Conservation (phyloP, 2,329 filamentous ascomycete species). For the Aspergillus neoniger region DNA sequence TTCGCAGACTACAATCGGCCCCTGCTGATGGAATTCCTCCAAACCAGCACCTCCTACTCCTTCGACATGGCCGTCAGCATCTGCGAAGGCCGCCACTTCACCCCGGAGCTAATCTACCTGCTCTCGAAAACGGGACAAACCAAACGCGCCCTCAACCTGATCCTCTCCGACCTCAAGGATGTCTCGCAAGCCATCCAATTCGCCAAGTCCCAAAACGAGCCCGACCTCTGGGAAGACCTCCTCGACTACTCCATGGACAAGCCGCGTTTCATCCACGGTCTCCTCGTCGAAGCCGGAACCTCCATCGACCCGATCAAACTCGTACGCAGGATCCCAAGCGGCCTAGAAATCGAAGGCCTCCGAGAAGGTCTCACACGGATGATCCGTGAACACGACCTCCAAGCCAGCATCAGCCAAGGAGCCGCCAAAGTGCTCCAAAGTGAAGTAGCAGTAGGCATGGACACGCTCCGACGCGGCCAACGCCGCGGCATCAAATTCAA, state of each 20-base stretch:
- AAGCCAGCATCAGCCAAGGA: constrained; percentile 86
- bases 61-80: constrained; percentile 72
- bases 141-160: constrained; percentile 85
- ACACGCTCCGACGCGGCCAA: constrained; percentile 74
- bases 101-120: constrained; percentile 91
- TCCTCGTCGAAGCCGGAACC: constrained; percentile 92
- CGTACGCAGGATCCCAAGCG: constrained; percentile 86
- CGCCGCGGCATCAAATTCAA: constrained; percentile 88
- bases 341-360: constrained; percentile 87
- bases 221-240: constrained; percentile 91
- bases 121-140: constrained; percentile 94
- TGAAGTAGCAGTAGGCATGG: constrained; percentile 84
- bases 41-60: constrained; percentile 81
- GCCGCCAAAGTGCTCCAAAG: constrained; percentile 83
- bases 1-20: constrained; percentile 82
- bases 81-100: constrained; percentile 78
- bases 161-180: constrained; percentile 89
- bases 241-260: constrained; percentile 98
- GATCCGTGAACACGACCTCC: constrained; percentile 93
- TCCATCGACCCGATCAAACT: constrained; percentile 89
- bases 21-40: constrained; percentile 83
- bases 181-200: constrained; percentile 92
- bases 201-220: constrained; percentile 88
- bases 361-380: constrained; percentile 85
- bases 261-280: constrained; percentile 85